phyloP scores from a whole-genome alignment of 2,329 filamentous ascomycete genomes.

The Trichoderma breve region DNA sequence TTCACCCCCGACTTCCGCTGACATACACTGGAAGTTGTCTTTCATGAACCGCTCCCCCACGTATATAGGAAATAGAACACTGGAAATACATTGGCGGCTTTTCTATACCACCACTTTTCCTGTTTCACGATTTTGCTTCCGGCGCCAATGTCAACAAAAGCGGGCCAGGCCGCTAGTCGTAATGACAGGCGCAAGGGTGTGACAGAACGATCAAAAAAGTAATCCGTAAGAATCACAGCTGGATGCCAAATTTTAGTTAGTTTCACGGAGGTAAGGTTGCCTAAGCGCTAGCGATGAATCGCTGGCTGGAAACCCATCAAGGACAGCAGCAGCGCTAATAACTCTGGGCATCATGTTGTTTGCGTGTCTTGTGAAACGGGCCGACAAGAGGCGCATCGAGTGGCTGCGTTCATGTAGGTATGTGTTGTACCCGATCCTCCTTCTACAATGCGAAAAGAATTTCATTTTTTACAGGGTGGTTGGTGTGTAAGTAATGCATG shows the following conservation, averaged over 20 bases:
- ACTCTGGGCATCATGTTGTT: neutral
- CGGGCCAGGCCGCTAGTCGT: neutral
- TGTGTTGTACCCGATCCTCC: neutral
- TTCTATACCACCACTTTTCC: neutral
- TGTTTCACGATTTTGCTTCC: neutral
- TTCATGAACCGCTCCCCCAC: neutral
- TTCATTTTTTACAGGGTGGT: neutral
- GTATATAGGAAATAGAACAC: neutral
- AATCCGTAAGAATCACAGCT: neutral
- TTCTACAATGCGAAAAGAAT: neutral
- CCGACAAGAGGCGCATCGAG: neutral
- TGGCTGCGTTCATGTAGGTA: neutral
- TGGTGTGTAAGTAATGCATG: neutral
- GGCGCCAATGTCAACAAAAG: neutral
- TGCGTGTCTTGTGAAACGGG: neutral
- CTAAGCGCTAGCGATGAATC: neutral
- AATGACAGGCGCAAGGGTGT: neutral
- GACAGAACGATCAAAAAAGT: neutral
- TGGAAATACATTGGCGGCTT: neutral
- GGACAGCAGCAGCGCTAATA: neutral
- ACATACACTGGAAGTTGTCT: neutral
- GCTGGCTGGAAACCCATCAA: neutral
- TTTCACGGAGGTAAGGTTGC: neutral
- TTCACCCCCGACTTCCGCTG: neutral
- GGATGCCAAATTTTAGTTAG: neutral